Evolutionary conservation across 768 basidiomycete genomes (phyloP).

Genomic region (Candolleomyces aberdarensis): DNA sequence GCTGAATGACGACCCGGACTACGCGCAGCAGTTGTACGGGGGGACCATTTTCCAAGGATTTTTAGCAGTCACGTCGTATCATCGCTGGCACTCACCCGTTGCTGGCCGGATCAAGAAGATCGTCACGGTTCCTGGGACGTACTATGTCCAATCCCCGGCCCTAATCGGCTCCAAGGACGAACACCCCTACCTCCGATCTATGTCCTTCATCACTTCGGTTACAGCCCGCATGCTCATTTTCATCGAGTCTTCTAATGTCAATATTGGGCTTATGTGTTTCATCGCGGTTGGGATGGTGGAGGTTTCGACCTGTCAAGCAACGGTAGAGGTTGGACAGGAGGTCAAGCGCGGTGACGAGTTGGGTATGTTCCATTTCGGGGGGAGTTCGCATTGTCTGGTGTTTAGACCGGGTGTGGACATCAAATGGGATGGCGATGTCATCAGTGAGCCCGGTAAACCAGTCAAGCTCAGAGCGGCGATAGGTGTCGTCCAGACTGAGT

Average conservation of each 20-base stretch:
- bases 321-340: conserved; percentile 40
- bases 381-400: conserved; percentile 16
- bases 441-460: not conserved
- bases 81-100: conserved; percentile 64
- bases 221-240: conserved; percentile 53
- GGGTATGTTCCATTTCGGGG: conserved; percentile 66
- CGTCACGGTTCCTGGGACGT: conserved; percentile 47
- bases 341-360: conserved; percentile 54
- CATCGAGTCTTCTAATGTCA: conserved; percentile 49
- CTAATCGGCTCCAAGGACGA: conserved; percentile 14
- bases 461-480: not conserved
- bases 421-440: not conserved
- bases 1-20: conserved; percentile 38
- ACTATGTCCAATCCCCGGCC: conserved; percentile 38
- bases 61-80: conserved; percentile 52
- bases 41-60: conserved; percentile 58
- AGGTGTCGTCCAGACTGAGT: not conserved
- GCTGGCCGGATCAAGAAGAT: conserved; percentile 38
- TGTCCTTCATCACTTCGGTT: conserved; percentile 39
- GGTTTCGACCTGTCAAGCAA: conserved; percentile 56
- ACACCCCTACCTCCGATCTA: conserved; percentile 23
- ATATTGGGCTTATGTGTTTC: conserved; percentile 56
- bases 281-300: conserved; percentile 60
- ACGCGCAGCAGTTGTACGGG: conserved; percentile 41
- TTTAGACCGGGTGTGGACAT: not conserved